Base-by-base conservation (phyloP, 106 monocot species). In the Dendrobium catenatum region DNA sequence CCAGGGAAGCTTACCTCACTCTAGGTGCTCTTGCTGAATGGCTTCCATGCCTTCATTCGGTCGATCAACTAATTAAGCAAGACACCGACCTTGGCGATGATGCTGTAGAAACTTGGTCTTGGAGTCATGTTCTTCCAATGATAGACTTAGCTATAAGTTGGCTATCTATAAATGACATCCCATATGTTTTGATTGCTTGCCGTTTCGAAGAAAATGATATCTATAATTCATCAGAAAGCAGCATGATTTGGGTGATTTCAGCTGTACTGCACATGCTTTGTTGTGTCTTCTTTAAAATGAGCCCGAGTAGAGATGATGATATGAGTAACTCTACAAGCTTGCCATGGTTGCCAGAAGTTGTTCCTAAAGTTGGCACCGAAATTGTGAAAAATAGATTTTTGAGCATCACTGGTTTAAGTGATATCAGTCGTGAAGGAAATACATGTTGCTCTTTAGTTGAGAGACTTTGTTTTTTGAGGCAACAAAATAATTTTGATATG, bases 341-440 rank as follows among this genome's bases (percentile, higher is more conserved):
- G 67, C 98, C 89, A 58, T 99, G 95, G 93, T 80, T 99, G 31
- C 98, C 91, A 76, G 58, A 90, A 27, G 95, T 99, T 84, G 90
- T 93, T 68, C 98, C 95, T 48, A 93, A 86, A 85, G 77, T 99
- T 75, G 91, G 93, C 79, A 90, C 95, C 59, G 87, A 77, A 73
- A 85, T 99, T 79, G 85, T 95, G 49, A 93, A 86, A 82, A 88
- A 84, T 85, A 82, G 85, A 82, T 88, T 90, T 83, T 72, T 95
- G 22, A 82, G 80, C 22, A 87, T 88, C 72, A 42, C 26, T 22
- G 72, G 41, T 81, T 51, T 58, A 64, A 84, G 40, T 48, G 83
- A 73, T 16, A 61, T 16, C 46, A 41, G 42, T 49, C 8, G 15
- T 7, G 44, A 81, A 42, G 80, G 66, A 15, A 42, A 42, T 49